phyloP scores from a whole-genome alignment of 2,329 filamentous ascomycete genomes.

The Ascochyta fabae region DNA sequence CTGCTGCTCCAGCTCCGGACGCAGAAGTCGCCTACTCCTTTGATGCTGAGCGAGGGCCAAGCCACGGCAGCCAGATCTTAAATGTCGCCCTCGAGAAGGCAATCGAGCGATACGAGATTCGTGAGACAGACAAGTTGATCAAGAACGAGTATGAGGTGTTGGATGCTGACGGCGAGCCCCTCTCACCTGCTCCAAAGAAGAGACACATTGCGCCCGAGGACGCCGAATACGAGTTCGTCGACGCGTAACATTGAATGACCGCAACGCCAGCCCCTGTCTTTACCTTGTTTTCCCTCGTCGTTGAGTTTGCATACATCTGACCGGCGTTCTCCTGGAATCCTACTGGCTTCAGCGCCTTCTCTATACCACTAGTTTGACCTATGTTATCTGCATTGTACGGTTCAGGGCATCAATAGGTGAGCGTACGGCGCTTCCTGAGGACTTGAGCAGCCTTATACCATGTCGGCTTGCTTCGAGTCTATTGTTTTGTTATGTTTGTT shows the following conservation, averaged over 20 bases:
- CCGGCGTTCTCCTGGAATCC: conserved; percentile 31
- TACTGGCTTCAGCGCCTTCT: conserved; percentile 25
- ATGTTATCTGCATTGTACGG: conserved; percentile 40
- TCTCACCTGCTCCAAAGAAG: conserved; percentile 42
- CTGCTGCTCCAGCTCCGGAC: conserved; percentile 54
- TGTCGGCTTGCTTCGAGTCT: conserved; percentile 32
- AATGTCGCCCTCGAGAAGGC: conserved; percentile 63
- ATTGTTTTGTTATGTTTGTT: conserved; percentile 21
- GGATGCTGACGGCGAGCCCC: conserved; percentile 50
- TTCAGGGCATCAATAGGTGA: conserved; percentile 51
- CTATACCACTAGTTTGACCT: conserved; percentile 27
- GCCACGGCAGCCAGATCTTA: conserved; percentile 63
- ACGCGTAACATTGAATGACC: conserved; percentile 26
- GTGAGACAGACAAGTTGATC: conserved; percentile 66
- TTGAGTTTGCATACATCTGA: conserved; percentile 30
- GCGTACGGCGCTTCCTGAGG: conserved; percentile 52
- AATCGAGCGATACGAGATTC: conserved; percentile 65
- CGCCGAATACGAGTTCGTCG: conserved; percentile 52
- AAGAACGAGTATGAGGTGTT: conserved; percentile 66
- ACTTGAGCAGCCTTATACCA: conserved; percentile 51
- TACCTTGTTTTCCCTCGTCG: conserved; percentile 21
- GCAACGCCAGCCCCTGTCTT: conserved; percentile 2
- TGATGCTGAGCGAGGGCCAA: conserved; percentile 58
- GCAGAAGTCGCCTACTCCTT: conserved; percentile 62
- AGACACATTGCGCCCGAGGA: conserved; percentile 46